A percentile compares a stretch with the other conserved stretches of the same genome.
Conservation (phyloP, 2,329 filamentous ascomycete species). For the Ophiostoma quercus region DNA sequence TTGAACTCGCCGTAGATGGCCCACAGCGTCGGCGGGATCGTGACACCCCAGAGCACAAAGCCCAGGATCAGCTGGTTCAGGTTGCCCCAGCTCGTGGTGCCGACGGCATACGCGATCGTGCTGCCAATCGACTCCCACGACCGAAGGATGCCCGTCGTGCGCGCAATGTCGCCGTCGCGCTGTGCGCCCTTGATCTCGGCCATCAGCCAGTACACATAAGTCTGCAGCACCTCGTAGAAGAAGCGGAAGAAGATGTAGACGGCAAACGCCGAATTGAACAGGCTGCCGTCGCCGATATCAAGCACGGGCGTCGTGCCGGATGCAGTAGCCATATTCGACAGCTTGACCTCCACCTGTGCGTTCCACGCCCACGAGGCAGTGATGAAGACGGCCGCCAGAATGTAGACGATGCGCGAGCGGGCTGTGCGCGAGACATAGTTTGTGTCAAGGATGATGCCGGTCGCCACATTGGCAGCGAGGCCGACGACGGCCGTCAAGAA, state of each 20-base stretch:
- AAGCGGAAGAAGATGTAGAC: slow-evolving; percentile 10
- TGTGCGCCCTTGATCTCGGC: slow-evolving; percentile 7
- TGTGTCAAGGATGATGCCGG: background rate
- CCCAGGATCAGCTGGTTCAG: background rate
- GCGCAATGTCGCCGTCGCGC: background rate
- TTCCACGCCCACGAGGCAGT: slow-evolving; percentile 1
- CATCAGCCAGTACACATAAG: slow-evolving; percentile 7
- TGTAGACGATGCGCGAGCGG: background rate
- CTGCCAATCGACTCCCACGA: slow-evolving; percentile 6
- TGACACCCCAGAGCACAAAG: slow-evolving; percentile 3
- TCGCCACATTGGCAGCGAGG: background rate
- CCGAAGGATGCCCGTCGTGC: background rate
- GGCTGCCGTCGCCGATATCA: background rate
- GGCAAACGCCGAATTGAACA: background rate
- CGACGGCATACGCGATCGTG: background rate
- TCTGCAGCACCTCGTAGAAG: slow-evolving; percentile 7
- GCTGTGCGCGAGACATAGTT: background rate
- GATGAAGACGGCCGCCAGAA: background rate
- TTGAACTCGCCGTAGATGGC: slow-evolving; percentile 1
- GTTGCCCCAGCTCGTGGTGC: background rate
- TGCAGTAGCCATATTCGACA: background rate
- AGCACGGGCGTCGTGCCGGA: background rate
- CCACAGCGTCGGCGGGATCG: background rate
- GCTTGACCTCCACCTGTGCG: background rate
- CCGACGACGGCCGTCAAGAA: background rate